Evolutionary conservation across 768 basidiomycete species (phyloP), one percentile per base, ranked within the genome.

Genomic region (Clitopilus passeckerianus): DNA sequence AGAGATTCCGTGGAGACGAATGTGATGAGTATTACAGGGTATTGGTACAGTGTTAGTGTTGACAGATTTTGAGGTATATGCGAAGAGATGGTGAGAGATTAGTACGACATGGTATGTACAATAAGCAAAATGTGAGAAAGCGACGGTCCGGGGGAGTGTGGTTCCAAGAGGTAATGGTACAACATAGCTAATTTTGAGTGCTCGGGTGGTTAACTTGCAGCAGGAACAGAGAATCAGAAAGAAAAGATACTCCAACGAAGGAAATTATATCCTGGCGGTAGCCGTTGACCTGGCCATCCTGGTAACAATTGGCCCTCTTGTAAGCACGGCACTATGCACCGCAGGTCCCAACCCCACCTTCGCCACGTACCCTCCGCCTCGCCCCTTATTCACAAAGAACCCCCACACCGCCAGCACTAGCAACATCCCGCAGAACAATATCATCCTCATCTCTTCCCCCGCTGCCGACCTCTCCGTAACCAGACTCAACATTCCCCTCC

Each of bases 361-460:
- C 20, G 20, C 46, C 5, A 50, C n/a, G 46, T n/a, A n/a, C n/a
- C 46, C 4, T 5, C 9, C 16, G 12, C 46, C 46, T 23, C 46
- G 16, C 12, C 60, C 50, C 33, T 59, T 41, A 56, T 63, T 65
- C 34, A 59, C 65, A 57, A 63, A 60, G 60, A 82, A 76, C 24
- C 80, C 84, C 78, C 82, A 83, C 27, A 74, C 68, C 2, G 85
- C 82, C 60, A 86, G 70, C 54, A 73, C 67, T 16, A 83, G 73
- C 59, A 86, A 64, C 61, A 81, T 66, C 52, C 74, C 67, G 63
- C 81, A 85, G 64, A 85, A 83, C 53, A 81, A 22, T 35, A 86
- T 76, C 78, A 86, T 75, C 61, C 86, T 76, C 68, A 82, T 78
- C 70, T 90, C 89, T 66, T 90, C 86, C 6, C 89, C 89, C 22